Conservation (phyloP, 78 protist species). For the Guillardia theta region DNA sequence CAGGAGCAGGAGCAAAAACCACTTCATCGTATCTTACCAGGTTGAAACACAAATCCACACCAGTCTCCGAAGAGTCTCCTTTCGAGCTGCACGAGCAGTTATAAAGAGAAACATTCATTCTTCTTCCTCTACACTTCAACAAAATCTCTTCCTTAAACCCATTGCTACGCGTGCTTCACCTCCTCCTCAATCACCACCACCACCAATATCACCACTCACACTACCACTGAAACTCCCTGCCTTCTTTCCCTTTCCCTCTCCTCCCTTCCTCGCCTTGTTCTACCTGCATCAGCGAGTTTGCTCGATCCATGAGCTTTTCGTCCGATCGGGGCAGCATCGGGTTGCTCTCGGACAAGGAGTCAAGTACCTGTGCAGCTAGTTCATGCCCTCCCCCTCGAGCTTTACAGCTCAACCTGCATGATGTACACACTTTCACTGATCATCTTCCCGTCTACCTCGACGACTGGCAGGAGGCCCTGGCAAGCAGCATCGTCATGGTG, state of each 20-base stretch:
- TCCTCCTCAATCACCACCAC: not conserved
- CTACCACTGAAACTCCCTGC: not conserved
- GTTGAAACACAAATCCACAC: not conserved
- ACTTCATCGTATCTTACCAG: not conserved
- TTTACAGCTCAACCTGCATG: no score
- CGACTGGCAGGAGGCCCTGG: not conserved
- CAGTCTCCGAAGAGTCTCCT: not conserved
- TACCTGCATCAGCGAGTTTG: no score
- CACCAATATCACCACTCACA: not conserved
- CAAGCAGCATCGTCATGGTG: no score
- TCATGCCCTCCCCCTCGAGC: no score
- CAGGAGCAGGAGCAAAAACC: no score
- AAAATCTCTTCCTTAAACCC: not conserved
- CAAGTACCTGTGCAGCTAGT: no score
- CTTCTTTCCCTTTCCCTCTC: no score
- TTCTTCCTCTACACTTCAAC: not conserved
- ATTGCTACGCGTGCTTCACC: not conserved
- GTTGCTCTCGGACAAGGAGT: not conserved
- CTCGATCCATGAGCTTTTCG: no score
- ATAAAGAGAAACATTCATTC: no score
- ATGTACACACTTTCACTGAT: not conserved
- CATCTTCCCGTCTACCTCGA: not conserved
- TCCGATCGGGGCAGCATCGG: not conserved
- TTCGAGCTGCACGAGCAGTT: not conserved
- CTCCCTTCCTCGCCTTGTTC: no score